Conservation (phyloP, 345 rosid species). For the Eucalyptus marginata region DNA sequence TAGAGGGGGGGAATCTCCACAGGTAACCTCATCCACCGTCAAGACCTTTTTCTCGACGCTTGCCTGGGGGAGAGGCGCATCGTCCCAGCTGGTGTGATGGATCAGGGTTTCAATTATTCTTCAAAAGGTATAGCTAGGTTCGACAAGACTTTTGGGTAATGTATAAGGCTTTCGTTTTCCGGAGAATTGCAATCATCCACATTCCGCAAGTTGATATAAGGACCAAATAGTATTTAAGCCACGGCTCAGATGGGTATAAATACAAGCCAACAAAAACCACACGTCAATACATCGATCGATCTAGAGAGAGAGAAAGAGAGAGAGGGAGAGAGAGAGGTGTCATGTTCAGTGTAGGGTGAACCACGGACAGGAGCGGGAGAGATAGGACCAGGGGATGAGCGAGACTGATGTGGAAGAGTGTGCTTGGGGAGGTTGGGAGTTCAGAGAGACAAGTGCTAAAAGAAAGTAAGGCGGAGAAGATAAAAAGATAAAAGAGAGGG, state of each 20-base stretch:
- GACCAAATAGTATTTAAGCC: not conserved
- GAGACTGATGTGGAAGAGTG: not conserved
- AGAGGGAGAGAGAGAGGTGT: not conserved
- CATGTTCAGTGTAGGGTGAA: constrained; percentile 14
- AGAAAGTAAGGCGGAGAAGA: not conserved
- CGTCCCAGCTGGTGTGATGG: not conserved
- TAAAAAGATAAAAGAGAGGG: not conserved
- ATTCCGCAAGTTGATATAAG: not conserved
- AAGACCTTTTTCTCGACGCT: not conserved
- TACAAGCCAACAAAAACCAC: not conserved
- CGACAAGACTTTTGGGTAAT: not conserved
- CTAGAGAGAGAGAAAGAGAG: not conserved
- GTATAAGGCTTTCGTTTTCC: not conserved
- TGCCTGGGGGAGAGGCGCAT: not conserved
- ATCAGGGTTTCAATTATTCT: not conserved
- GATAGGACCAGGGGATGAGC: not conserved
- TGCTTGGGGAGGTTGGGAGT: not conserved
- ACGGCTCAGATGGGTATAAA: constrained; percentile 1
- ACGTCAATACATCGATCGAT: not conserved
- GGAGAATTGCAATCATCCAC: not conserved
- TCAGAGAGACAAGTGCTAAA: not conserved
- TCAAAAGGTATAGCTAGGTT: not conserved
- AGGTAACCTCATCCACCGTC: not conserved
- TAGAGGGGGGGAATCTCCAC: not conserved
- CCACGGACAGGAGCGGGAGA: constrained; percentile 9